These are phyloP conservation scores for Gossypium arboreum DNA, from an alignment of 345 rosid genomes.

Conservation along the genomic window DNA sequence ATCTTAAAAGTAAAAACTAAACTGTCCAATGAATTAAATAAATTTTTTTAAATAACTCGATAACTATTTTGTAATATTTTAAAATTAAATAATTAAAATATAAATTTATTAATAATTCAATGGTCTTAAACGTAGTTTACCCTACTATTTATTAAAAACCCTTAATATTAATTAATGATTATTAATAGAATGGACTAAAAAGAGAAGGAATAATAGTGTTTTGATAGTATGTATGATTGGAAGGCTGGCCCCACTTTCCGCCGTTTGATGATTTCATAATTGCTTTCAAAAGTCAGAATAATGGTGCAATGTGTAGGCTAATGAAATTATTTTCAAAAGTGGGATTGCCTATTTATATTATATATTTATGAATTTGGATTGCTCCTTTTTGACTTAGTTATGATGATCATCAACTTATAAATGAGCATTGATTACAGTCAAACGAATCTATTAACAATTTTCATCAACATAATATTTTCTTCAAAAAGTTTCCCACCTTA, in stretches of 20 bases:
- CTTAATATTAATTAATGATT: not conserved
- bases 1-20: no score
- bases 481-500: no score
- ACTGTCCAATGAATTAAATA: no score
- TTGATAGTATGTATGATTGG: slow-evolving; percentile 17
- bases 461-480: no score
- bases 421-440: no score
- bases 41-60: rapidly evolving
- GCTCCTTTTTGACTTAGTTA: not conserved
- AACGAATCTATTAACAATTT: no score
- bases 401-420: no score
- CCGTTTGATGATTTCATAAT: slow-evolving; percentile 43
- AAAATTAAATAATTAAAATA: no score
- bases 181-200: slow-evolving; percentile 3
- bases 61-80: no score
- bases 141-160: no score
- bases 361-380: not conserved
- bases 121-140: rapidly evolving
- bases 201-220: not conserved
- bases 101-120: no score
- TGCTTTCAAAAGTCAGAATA: slow-evolving; percentile 33
- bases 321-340: slow-evolving; percentile 13
- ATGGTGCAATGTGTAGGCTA: slow-evolving; percentile 20
- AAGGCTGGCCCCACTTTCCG: slow-evolving; percentile 49
- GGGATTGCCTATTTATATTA: not conserved